Evolutionary conservation across 306 rosid species (phyloP).

Genomic region (Styphnolobium japonicum): DNA sequence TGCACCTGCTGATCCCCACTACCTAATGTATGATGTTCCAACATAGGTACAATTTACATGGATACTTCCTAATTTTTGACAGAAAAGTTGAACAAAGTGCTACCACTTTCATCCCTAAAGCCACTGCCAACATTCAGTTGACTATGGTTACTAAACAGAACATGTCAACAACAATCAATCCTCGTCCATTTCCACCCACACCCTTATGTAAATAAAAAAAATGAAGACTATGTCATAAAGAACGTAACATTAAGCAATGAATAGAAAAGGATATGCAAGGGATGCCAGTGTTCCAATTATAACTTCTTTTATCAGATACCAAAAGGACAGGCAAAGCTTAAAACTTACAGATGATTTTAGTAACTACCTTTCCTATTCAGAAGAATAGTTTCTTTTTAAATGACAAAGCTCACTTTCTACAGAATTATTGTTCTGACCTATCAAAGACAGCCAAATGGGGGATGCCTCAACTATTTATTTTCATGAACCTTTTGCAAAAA

Average conservation of each 20-base stretch:
- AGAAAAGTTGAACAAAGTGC: not conserved
- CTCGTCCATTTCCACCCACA: not conserved
- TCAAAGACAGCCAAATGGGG: not conserved
- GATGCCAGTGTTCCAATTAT: not conserved
- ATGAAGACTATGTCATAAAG: not conserved
- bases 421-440: not conserved
- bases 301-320: not conserved
- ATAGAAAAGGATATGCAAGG: not conserved
- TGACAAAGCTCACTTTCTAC: not conserved
- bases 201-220: not conserved
- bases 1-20: not conserved
- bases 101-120: not conserved
- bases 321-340: not conserved
- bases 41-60: not conserved
- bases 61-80: not conserved
- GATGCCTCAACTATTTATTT: not conserved
- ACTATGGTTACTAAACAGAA: not conserved
- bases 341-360: not conserved
- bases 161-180: not conserved
- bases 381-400: not conserved
- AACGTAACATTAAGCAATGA: not conserved
- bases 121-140: not conserved
- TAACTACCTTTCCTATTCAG: not conserved
- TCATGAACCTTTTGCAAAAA: not conserved
- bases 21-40: not conserved